Evolutionary conservation across 805 yeast genomes (phyloP).

Genomic region (Sungouiozyma intestinalis): DNA sequence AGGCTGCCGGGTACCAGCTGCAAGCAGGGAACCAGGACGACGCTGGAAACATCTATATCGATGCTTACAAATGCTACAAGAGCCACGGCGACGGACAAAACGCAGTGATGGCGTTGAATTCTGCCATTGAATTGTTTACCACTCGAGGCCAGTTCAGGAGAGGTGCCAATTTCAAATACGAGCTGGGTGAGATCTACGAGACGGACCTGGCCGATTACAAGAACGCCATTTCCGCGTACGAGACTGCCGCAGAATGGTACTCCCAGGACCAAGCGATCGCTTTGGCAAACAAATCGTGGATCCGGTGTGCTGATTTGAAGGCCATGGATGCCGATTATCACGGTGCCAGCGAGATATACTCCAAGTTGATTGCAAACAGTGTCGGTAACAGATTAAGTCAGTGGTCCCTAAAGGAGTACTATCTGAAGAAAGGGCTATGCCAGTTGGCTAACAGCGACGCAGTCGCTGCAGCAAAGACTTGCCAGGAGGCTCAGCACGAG

Average conservation of each 20-base stretch:
- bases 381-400: slow-evolving; percentile 64
- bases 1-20: slow-evolving; percentile 73
- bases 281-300: slow-evolving; percentile 72
- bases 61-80: slow-evolving; percentile 81
- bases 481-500: slow-evolving; percentile 52
- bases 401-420: slow-evolving; percentile 92
- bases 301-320: slow-evolving; percentile 82
- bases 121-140: slow-evolving; percentile 77
- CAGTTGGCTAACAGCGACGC: slow-evolving; percentile 74
- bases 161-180: slow-evolving; percentile 90
- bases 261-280: slow-evolving; percentile 90
- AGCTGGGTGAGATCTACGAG: slow-evolving; percentile 81
- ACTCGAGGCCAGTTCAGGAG: slow-evolving; percentile 90
- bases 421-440: slow-evolving; percentile 73
- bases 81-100: slow-evolving; percentile 39
- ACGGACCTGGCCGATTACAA: slow-evolving; percentile 53
- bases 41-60: slow-evolving; percentile 81
- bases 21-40: slow-evolving; percentile 76
- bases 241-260: slow-evolving; percentile 94
- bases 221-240: slow-evolving; percentile 68
- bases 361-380: slow-evolving; percentile 65
- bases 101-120: slow-evolving; percentile 54
- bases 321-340: slow-evolving; percentile 67
- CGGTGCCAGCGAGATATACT: slow-evolving; percentile 68
- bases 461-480: slow-evolving; percentile 72